phyloP scores from a whole-genome alignment of 208 protist species.

The Acanthamoeba culbertsoni region DNA sequence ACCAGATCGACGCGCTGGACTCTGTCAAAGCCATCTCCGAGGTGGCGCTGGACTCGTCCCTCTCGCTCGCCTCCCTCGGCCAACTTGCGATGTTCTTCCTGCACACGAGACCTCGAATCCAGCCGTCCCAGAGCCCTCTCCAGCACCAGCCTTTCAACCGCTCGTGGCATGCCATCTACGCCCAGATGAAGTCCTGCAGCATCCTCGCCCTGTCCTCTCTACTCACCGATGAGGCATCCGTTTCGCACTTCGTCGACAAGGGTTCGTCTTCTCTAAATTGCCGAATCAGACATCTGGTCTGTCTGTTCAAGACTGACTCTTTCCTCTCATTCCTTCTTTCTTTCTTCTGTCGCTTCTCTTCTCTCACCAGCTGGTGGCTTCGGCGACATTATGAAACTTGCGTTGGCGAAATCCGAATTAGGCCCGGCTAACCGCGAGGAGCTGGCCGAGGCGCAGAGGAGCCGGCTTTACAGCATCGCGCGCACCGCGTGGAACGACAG shows the following conservation, averaged over 20 bases:
- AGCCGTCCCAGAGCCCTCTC: too few relatives aligned
- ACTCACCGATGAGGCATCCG: background rate
- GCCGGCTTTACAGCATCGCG: background rate
- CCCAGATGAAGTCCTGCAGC: slow-evolving; percentile 43
- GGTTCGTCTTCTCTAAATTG: background rate
- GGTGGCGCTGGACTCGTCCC: background rate
- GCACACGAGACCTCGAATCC: background rate
- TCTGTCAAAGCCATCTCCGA: background rate
- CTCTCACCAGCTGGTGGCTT: background rate
- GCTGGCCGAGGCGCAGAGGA: background rate
- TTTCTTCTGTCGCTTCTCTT: background rate
- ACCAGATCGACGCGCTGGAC: background rate
- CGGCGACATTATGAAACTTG: background rate
- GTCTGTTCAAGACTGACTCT: background rate
- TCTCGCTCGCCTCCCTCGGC: background rate
- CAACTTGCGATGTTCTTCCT: slow-evolving; percentile 27
- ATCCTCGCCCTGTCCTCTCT: slow-evolving; percentile 19
- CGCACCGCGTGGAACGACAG: background rate
- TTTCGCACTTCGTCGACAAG: slow-evolving; percentile 24
- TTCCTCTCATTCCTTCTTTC: background rate
- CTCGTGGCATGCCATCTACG: slow-evolving; percentile 16
- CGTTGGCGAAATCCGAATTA: background rate
- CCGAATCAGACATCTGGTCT: background rate
- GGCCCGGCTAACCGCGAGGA: background rate
- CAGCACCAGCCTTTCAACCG: background rate